Percentiles rank a stretch among this genome's conserved stretches.
Evolutionary conservation across 2,329 filamentous ascomycete genomes (phyloP).

Genomic region (Cyphellophora attinorum): DNA sequence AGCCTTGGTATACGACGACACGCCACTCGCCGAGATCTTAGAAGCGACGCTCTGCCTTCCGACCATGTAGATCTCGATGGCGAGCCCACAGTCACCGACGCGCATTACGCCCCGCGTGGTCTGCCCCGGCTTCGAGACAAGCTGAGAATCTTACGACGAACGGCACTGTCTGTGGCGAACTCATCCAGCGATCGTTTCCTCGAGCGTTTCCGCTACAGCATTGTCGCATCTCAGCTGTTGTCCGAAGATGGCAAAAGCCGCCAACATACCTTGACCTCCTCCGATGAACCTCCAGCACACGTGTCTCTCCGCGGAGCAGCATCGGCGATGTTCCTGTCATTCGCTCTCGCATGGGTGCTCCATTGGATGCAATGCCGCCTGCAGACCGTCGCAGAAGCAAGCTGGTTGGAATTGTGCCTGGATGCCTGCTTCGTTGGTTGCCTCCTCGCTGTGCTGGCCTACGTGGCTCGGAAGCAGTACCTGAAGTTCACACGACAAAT

Average conservation of each 20-base stretch:
- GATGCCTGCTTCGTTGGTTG: conserved; percentile 26
- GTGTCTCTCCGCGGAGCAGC: conserved; percentile 49
- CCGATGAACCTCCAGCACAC: not conserved
- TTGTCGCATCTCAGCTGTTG: conserved; percentile 83
- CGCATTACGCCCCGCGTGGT: conserved; percentile 39
- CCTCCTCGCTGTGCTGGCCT: conserved; percentile 7
- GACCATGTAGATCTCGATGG: too few species aligned
- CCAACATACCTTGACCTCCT: conserved; percentile 22
- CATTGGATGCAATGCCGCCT: conserved; percentile 59
- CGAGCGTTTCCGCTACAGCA: conserved; percentile 86
- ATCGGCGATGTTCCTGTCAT: conserved; percentile 53
- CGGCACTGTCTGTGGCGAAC: conserved; percentile 11
- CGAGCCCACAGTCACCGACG: too few species aligned
- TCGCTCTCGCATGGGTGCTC: conserved; percentile 56
- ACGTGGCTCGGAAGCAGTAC: conserved; percentile 68
- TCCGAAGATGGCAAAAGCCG: conserved; percentile 53
- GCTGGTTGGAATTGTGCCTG: conserved; percentile 29
- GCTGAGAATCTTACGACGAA: conserved; percentile 11
- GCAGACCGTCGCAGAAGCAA: conserved; percentile 30
- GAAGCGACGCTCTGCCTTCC: conserved; percentile 54
- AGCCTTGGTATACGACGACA: conserved; percentile 75
- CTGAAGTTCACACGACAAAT: conserved; percentile 68
- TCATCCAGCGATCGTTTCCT: conserved; percentile 59
- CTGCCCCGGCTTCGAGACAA: conserved; percentile 10
- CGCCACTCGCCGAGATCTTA: conserved; percentile 80